Conservation (phyloP, 495 filamentous ascomycete genomes). For the Aspergillus sclerotioniger region DNA sequence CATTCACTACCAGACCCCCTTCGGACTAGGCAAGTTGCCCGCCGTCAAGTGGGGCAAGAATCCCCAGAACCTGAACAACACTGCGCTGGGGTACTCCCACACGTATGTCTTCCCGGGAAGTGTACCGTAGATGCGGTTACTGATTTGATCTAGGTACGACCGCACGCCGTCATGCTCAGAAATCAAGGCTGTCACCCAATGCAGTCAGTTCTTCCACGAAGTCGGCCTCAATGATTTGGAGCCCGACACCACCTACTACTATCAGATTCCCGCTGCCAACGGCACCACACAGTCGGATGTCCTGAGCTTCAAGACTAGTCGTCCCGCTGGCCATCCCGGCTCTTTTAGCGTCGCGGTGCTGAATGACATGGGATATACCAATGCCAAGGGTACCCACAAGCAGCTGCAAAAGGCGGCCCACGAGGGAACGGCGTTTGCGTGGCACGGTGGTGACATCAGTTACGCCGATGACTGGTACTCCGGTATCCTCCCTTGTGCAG, state of each 20-base stretch:
- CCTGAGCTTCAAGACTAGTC: constrained; percentile 39
- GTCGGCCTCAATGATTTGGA: constrained; percentile 24
- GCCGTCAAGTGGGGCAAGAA: constrained; percentile 41
- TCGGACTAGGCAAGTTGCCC: constrained; percentile 43
- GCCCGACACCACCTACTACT: constrained; percentile 15
- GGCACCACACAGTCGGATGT: constrained; percentile 33
- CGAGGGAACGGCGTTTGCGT: constrained; percentile 45
- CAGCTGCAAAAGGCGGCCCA: constrained; percentile 37
- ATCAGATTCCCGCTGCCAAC: constrained; percentile 16
- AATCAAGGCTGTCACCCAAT: constrained; percentile 44
- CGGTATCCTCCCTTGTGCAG: constrained; percentile 48
- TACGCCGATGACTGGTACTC: constrained; percentile 42
- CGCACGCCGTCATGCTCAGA: constrained; percentile 52
- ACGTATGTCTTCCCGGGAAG: constrained; percentile 29
- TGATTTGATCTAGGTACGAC: constrained; percentile 35
- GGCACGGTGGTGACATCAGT: constrained; percentile 51
- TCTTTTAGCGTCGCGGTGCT: constrained; percentile 39
- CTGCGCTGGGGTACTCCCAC: constrained; percentile 34
- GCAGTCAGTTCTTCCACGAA: constrained; percentile 51
- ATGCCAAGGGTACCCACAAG: constrained; percentile 45
- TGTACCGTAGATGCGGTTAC: no score
- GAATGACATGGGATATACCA: constrained; percentile 52
- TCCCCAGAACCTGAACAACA: constrained; percentile 25
- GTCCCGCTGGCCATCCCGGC: constrained; percentile 34
- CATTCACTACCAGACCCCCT: constrained; percentile 55